These are phyloP conservation scores for Colletotrichum lupini DNA, from an alignment of 2,329 filamentous ascomycete species.

Conservation along the genomic window DNA sequence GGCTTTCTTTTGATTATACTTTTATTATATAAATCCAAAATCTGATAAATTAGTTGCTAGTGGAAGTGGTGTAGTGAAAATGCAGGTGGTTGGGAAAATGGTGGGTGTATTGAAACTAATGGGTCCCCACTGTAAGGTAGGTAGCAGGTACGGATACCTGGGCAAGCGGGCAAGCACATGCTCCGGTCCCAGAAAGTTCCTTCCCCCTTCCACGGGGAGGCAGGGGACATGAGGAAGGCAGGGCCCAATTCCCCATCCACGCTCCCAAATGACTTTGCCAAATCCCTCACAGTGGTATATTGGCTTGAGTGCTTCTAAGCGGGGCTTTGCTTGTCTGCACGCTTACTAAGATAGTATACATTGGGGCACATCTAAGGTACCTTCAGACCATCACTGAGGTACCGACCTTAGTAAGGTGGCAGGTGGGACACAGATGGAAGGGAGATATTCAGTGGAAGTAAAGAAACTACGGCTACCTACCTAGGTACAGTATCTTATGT, in stretches of 20 bases:
- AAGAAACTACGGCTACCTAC: neutral
- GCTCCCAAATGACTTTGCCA: neutral
- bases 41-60: too few relatives aligned
- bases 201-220: conserved; percentile 16
- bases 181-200: conserved; percentile 15
- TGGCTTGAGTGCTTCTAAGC: neutral
- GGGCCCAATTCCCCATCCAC: neutral
- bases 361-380: neutral
- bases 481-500: neutral
- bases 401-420: neutral
- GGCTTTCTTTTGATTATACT: too few relatives aligned
- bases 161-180: neutral
- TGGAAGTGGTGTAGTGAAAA: too few relatives aligned
- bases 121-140: too few relatives aligned
- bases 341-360: conserved; percentile 21
- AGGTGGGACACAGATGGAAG: neutral
- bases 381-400: too few relatives aligned
- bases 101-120: too few relatives aligned
- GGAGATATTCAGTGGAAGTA: neutral
- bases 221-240: conserved; percentile 12
- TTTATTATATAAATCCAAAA: too few relatives aligned
- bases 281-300: conserved; percentile 10
- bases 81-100: too few relatives aligned
- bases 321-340: neutral
- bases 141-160: neutral